These are phyloP conservation scores for Podospora pseudopauciseta DNA, from an alignment of 495 filamentous ascomycete genomes.

Conservation along the genomic window DNA sequence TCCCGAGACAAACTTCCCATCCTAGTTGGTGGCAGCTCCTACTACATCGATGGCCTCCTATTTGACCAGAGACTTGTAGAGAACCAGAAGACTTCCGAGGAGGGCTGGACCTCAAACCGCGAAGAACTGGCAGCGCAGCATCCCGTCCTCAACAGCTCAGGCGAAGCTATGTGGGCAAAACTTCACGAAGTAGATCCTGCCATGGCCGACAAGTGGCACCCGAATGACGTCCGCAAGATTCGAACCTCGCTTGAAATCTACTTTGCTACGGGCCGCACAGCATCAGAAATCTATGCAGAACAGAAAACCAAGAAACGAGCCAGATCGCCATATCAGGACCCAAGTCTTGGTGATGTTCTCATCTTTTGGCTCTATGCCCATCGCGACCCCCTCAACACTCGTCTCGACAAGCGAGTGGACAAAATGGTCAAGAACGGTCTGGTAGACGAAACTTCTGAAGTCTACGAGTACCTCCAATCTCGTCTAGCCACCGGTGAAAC, in stretches of 20 bases:
- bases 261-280: constrained; percentile 68
- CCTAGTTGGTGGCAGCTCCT: constrained; percentile 90
- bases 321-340: constrained; percentile 17
- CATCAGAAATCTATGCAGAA: constrained; percentile 84
- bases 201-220: constrained; percentile 93
- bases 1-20: constrained; percentile 76
- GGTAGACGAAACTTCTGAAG: constrained; percentile 57
- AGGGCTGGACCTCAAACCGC: constrained; percentile 23
- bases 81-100: constrained; percentile 35
- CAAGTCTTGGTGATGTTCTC: constrained; percentile 59
- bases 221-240: constrained; percentile 86
- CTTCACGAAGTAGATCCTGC: constrained; percentile 77
- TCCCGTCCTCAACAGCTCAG: constrained; percentile 67
- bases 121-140: constrained; percentile 48
- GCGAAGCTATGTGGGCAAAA: constrained; percentile 65
- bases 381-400: constrained; percentile 57
- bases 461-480: constrained; percentile 53
- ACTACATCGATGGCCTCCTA: constrained; percentile 85
- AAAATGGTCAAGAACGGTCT: constrained; percentile 78
- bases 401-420: constrained; percentile 74
- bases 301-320: constrained; percentile 48
- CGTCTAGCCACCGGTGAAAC: constrained; percentile 46
- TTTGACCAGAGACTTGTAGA: constrained; percentile 64
- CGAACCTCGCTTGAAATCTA: constrained; percentile 86
- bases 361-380: constrained; percentile 86